These are phyloP conservation scores for Berberis thunbergii DNA, from an alignment of 164 flowering plant species.

Conservation along the genomic window DNA sequence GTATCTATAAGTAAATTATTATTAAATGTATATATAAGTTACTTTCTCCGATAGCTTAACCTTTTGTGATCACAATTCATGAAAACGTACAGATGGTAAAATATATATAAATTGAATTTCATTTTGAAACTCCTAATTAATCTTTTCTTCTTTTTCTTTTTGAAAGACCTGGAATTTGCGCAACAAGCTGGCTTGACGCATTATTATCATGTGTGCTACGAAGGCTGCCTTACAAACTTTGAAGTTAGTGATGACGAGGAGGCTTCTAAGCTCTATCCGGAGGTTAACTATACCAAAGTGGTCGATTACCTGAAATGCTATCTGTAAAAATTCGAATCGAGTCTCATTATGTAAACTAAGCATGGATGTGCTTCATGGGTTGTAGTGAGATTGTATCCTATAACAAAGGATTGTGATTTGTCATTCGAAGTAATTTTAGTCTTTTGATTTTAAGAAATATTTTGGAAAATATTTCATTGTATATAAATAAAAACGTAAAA, in stretches of 20 bases:
- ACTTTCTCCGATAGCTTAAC: too few species aligned
- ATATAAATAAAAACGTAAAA: too few species aligned
- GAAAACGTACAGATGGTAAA: too few species aligned
- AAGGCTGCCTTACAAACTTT: constrained; percentile 54
- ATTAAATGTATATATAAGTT: not conserved
- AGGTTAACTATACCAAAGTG: constrained; percentile 36
- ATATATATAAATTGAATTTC: not conserved
- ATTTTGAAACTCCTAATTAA: not conserved
- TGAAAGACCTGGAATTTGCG: constrained; percentile 26
- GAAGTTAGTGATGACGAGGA: constrained; percentile 47
- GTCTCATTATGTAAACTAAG: too few species aligned
- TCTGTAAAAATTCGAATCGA: constrained; percentile 8
- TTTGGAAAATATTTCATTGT: too few species aligned
- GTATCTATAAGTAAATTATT: not conserved
- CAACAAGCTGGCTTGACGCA: constrained; percentile 48
- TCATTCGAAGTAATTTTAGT: too few species aligned
- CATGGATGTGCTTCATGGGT: too few species aligned
- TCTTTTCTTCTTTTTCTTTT: not conserved
- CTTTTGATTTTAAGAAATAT: too few species aligned
- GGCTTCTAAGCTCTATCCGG: constrained; percentile 52
- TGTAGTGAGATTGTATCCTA: too few species aligned
- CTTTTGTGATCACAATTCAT: too few species aligned
- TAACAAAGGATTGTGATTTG: too few species aligned
- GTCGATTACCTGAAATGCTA: constrained; percentile 37
- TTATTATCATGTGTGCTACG: constrained; percentile 44